phyloP scores from a whole-genome alignment of 2,329 filamentous ascomycete species.

The Aspergillus eucalypticola region DNA sequence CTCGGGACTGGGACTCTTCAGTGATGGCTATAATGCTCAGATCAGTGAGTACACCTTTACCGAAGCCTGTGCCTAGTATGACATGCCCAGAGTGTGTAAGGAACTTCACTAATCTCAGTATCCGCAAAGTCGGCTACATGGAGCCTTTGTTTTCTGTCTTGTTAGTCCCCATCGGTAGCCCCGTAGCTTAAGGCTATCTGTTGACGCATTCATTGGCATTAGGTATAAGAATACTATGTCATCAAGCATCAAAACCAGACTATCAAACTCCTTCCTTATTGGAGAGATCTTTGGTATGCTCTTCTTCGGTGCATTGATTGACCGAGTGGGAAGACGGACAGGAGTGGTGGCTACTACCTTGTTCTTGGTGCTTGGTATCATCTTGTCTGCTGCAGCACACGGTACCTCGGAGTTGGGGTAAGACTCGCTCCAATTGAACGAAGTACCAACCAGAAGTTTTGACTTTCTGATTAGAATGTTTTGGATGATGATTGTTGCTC shows the following conservation, averaged over 20 bases:
- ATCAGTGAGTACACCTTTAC: constrained; percentile 25
- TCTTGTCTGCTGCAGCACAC: constrained; percentile 49
- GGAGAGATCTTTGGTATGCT: constrained; percentile 61
- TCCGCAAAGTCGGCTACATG: constrained; percentile 34
- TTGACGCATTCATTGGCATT: constrained; percentile 5
- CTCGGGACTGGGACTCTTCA: constrained; percentile 40
- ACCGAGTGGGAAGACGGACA: constrained; percentile 52
- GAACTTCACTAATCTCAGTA: background rate
- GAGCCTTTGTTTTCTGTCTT: constrained; percentile 37
- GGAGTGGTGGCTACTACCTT: constrained; percentile 51
- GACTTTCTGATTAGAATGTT: constrained; percentile 36
- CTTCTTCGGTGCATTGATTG: constrained; percentile 53
- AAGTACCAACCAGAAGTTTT: background rate
- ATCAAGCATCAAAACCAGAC: constrained; percentile 49
- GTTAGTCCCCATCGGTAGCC: constrained; percentile 12
- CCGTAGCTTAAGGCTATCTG: too few relatives aligned
- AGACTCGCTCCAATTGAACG: background rate
- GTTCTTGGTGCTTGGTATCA: constrained; percentile 50
- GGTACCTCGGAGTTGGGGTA: constrained; percentile 41
- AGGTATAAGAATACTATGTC: constrained; percentile 36
- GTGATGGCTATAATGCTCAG: constrained; percentile 43
- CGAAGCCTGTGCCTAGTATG: background rate
- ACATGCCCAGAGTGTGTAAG: too few relatives aligned
- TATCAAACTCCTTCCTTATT: constrained; percentile 58
- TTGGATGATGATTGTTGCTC: constrained; percentile 52